These are phyloP conservation scores for Phytophthora vignae DNA, from an alignment of 352 stramenopile genomes.

Conservation along the genomic window DNA sequence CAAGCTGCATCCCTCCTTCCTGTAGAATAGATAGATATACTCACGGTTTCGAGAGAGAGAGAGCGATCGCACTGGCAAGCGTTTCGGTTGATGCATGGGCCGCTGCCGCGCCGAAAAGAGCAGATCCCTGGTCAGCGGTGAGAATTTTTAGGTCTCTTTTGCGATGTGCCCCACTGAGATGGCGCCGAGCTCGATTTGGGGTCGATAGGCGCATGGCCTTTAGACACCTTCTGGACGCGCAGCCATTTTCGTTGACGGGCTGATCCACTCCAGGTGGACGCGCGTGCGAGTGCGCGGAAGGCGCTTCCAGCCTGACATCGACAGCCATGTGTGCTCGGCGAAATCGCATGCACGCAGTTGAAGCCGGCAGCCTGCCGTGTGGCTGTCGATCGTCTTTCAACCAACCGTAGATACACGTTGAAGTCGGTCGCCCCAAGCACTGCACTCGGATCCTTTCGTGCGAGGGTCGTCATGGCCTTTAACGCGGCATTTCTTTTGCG, in stretches of 20 bases:
- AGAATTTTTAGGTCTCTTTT: conserved; percentile 14
- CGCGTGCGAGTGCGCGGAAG: background rate
- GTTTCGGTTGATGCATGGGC: background rate
- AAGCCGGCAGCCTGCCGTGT: conserved; percentile 14
- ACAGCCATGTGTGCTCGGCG: conserved; percentile 24
- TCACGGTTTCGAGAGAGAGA: background rate
- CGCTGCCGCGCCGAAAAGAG: background rate
- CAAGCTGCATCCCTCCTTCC: background rate
- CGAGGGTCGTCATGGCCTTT: background rate
- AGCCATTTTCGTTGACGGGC: conserved; percentile 3
- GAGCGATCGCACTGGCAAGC: background rate
- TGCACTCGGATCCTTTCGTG: conserved; percentile 10
- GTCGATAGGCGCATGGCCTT: conserved; percentile 2
- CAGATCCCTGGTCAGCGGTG: background rate
- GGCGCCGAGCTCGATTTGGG: conserved; percentile 5
- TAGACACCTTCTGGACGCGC: conserved; percentile 15
- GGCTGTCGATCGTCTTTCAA: conserved; percentile 2
- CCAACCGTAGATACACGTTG: background rate
- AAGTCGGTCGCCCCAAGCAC: background rate
- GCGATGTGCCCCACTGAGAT: conserved; percentile 21
- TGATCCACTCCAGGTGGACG: background rate
- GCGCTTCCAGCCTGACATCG: background rate
- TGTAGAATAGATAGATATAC: background rate
- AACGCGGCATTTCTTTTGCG: background rate
- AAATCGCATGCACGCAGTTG: conserved; percentile 12